Evolutionary conservation across 2,329 filamentous ascomycete species (phyloP).

Genomic region (Drechslerella dactyloides): DNA sequence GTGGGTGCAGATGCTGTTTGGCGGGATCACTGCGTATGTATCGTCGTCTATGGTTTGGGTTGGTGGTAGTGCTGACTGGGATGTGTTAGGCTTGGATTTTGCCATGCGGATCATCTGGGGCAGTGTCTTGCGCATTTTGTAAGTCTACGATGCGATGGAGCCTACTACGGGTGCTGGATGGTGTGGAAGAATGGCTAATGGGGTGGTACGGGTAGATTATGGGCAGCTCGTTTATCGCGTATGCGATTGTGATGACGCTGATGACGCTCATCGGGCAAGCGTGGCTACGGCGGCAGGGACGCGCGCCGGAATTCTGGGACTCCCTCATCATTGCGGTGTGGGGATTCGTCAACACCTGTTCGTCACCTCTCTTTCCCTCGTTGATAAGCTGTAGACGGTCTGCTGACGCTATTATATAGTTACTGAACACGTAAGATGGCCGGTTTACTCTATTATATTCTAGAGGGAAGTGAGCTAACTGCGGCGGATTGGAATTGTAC

Average conservation of each 20-base stretch:
- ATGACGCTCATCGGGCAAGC: slow-evolving; percentile 85
- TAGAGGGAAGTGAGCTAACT: neutral
- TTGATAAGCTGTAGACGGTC: neutral
- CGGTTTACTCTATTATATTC: neutral
- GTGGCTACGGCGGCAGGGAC: slow-evolving; percentile 80
- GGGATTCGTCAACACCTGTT: slow-evolving; percentile 88
- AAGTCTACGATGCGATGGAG: slow-evolving; percentile 15
- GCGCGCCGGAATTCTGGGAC: slow-evolving; percentile 97
- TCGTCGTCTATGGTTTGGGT: slow-evolving; percentile 3
- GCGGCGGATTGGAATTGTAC: neutral
- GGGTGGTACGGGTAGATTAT: slow-evolving; percentile 68
- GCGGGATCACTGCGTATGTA: slow-evolving; percentile 76
- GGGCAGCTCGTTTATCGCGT: slow-evolving; percentile 94
- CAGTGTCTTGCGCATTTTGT: slow-evolving; percentile 91
- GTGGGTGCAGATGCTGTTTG: slow-evolving; percentile 96
- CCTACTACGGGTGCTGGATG: neutral
- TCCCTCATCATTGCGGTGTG: slow-evolving; percentile 87
- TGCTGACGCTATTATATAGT: slow-evolving; percentile 58
- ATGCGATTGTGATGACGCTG: slow-evolving; percentile 85
- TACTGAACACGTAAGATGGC: slow-evolving; percentile 72
- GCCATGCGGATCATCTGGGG: slow-evolving; percentile 84
- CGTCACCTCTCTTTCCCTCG: neutral
- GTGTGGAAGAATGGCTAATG: neutral
- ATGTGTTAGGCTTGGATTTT: slow-evolving; percentile 74
- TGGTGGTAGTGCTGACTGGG: slow-evolving; percentile 5